Conservation (phyloP, 1,284 basidiomycete species). For the Rhodotorula sp. region DNA sequence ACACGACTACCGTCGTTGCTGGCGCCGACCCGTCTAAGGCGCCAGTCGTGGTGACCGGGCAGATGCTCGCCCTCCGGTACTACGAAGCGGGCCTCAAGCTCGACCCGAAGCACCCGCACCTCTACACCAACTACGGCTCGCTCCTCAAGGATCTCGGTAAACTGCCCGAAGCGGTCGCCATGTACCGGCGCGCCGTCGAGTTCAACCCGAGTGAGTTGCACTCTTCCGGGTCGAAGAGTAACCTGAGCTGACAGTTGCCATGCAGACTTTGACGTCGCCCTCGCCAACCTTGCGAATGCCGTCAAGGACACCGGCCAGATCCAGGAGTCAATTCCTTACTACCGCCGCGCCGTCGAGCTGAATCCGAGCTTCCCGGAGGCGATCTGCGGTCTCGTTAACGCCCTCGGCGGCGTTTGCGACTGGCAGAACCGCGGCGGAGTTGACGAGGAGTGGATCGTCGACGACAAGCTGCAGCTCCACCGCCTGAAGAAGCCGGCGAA, state of each 20-base stretch:
- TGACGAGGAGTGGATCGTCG: slow-evolving; percentile 38
- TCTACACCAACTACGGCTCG: slow-evolving; percentile 62
- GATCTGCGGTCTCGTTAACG: slow-evolving; percentile 58
- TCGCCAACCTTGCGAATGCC: slow-evolving; percentile 63
- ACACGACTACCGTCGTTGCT: slow-evolving; percentile 45
- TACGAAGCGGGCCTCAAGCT: slow-evolving; percentile 59
- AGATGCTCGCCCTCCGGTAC: slow-evolving; percentile 56
- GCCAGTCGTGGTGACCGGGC: slow-evolving; percentile 19
- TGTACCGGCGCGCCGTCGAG: slow-evolving; percentile 57
- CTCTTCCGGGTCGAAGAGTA: no score
- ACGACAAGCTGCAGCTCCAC: slow-evolving; percentile 11
- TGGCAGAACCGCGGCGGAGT: slow-evolving; percentile 56
- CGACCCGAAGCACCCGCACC: slow-evolving; percentile 60
- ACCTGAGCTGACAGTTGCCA: background rate
- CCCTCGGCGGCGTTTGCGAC: slow-evolving; percentile 58
- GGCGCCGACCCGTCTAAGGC: slow-evolving; percentile 45
- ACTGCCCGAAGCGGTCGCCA: slow-evolving; percentile 56
- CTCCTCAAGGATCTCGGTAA: slow-evolving; percentile 61
- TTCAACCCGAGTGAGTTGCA: slow-evolving; percentile 56
- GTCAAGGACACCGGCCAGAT: slow-evolving; percentile 56
- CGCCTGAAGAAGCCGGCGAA: background rate
- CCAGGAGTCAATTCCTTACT: slow-evolving; percentile 59
- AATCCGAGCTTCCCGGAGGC: slow-evolving; percentile 61
- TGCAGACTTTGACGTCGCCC: slow-evolving; percentile 54
- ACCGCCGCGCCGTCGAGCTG: slow-evolving; percentile 57